A percentile compares a stretch with the other conserved stretches of the same genome.
These are phyloP conservation scores for Globisporangium radiosum DNA, from an alignment of 352 stramenopile genomes.

Conservation along the genomic window DNA sequence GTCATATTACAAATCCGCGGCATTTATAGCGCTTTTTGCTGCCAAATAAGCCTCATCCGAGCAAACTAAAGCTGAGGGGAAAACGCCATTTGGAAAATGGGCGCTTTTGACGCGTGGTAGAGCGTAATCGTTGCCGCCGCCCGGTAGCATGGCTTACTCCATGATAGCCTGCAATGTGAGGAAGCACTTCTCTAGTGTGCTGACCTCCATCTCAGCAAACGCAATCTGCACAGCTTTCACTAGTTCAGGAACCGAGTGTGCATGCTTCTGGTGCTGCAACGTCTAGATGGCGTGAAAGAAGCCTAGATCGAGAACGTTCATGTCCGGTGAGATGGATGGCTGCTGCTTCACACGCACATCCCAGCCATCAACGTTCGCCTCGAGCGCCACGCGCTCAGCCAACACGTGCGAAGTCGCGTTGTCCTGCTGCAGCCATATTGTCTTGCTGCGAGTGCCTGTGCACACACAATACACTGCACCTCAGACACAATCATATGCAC, in stretches of 20 bases:
- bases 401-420: not conserved
- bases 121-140: not conserved
- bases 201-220: not conserved
- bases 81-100: not conserved
- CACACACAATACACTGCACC: not conserved
- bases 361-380: not conserved
- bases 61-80: not conserved
- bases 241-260: not conserved
- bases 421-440: not conserved
- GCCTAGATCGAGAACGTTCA: not conserved
- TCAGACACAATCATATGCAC: no score
- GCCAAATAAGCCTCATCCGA: no score
- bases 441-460: not conserved
- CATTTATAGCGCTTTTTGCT: no score
- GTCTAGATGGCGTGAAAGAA: slow-evolving; percentile 1
- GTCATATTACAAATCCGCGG: no score
- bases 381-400: not conserved
- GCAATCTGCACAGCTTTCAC: not conserved
- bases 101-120: not conserved
- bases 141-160: not conserved
- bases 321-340: not conserved
- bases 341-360: not conserved
- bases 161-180: not conserved
- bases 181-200: slow-evolving; percentile 1
- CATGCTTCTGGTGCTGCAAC: not conserved